These are phyloP conservation scores for Trichoderma koningii DNA, from an alignment of 2,329 filamentous ascomycete species.

Conservation along the genomic window DNA sequence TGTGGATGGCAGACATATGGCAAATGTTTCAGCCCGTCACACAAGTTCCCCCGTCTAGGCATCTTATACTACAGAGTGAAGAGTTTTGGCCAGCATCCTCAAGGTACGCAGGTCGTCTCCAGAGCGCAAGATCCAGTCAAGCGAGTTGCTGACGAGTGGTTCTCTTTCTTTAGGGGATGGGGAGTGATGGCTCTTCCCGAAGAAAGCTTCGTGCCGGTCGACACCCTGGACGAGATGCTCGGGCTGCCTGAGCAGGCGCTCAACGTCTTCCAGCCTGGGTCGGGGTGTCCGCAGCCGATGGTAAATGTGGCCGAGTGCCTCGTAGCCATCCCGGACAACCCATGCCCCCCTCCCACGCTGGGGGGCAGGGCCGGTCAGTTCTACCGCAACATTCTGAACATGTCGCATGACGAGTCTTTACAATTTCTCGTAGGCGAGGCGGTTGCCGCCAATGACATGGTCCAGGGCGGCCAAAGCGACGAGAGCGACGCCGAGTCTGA, in stretches of 20 bases:
- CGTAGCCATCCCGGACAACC: constrained; percentile 38
- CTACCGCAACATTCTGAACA: constrained; percentile 15
- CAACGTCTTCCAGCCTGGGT: constrained; percentile 22
- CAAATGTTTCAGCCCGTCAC: constrained; percentile 37
- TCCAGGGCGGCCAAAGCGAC: constrained; percentile 17
- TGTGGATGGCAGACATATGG: constrained; percentile 59
- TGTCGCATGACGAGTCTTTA: constrained; percentile 26
- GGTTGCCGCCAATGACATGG: not conserved
- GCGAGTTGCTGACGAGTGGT: not conserved
- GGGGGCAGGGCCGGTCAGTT: constrained; percentile 23
- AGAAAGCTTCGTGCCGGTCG: constrained; percentile 46
- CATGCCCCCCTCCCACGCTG: constrained; percentile 30
- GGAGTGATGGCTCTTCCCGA: constrained; percentile 51
- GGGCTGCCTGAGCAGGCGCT: constrained; percentile 34
- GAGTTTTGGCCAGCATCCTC: constrained; percentile 37
- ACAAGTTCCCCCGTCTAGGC: constrained; percentile 31
- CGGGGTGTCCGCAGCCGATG: constrained; percentile 32
- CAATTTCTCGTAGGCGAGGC: constrained; percentile 17
- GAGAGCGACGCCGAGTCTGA: constrained; percentile 28
- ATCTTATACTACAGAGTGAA: constrained; percentile 35
- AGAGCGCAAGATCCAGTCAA: not conserved
- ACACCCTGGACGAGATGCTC: constrained; percentile 40
- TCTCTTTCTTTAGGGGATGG: constrained; percentile 46
- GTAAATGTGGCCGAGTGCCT: constrained; percentile 36
- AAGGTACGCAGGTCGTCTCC: constrained; percentile 31